phyloP scores from a whole-genome alignment of 805 yeast species.

The Wickerhamiella nectarea region DNA sequence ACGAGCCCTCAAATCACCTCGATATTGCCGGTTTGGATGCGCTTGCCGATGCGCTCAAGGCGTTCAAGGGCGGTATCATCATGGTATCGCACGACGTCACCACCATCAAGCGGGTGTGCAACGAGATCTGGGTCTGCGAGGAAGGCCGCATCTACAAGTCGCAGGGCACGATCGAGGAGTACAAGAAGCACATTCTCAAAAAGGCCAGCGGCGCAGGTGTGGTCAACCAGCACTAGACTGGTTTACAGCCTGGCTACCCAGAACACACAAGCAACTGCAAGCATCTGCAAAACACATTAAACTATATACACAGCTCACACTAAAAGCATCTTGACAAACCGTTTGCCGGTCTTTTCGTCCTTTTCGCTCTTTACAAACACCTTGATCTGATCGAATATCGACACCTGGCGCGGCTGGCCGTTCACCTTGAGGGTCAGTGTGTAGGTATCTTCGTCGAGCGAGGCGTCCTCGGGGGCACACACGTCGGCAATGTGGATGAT shows the following conservation, averaged over 20 bases:
- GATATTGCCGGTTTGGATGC: slow-evolving; percentile 98
- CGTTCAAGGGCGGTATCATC: slow-evolving; percentile 87
- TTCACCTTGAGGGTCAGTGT: slow-evolving; percentile 43
- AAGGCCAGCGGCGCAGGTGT: slow-evolving; percentile 78
- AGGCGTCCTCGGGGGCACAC: slow-evolving; percentile 45
- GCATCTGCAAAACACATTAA: neutral
- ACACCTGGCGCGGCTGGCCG: slow-evolving; percentile 33
- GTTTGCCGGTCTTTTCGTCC: slow-evolving; percentile 81
- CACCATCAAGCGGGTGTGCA: slow-evolving; percentile 76
- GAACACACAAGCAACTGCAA: too few species aligned
- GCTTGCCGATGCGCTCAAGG: slow-evolving; percentile 71
- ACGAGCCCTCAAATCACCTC: slow-evolving; percentile 97
- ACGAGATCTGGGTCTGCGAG: slow-evolving; percentile 93
- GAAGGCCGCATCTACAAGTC: slow-evolving; percentile 65
- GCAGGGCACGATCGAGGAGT: slow-evolving; percentile 71
- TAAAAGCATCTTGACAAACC: slow-evolving; percentile 61
- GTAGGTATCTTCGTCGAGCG: slow-evolving; percentile 66
- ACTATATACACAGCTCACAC: slow-evolving; percentile 6
- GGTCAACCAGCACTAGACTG: slow-evolving; percentile 58
- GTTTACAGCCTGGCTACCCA: neutral
- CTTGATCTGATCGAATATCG: slow-evolving; percentile 71
- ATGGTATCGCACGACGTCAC: slow-evolving; percentile 98
- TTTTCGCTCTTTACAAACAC: slow-evolving; percentile 72
- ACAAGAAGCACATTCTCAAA: slow-evolving; percentile 73
- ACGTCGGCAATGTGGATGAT: slow-evolving; percentile 69